Evolutionary conservation across 2,329 filamentous ascomycete species (phyloP).

Genomic region (Xylariaceae sp.): DNA sequence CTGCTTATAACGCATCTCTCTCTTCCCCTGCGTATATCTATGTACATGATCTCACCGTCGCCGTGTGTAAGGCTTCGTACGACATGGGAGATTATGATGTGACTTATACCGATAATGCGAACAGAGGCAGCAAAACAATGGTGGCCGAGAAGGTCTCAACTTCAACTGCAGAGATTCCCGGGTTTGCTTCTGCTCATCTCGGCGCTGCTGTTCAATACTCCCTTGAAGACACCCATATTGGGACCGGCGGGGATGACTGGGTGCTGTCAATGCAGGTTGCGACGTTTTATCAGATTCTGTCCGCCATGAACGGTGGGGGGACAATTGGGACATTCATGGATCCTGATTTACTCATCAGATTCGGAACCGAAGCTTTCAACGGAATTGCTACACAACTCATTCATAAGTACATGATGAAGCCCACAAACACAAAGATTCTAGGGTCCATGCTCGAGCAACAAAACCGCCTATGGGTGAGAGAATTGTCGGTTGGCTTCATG

Average conservation of each 20-base stretch:
- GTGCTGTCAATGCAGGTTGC: slow-evolving; percentile 11
- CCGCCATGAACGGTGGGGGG: slow-evolving; percentile 12
- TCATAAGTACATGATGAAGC: slow-evolving; percentile 12
- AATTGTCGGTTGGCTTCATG: slow-evolving; percentile 14
- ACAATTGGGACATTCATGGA: slow-evolving; percentile 15
- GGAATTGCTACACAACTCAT: slow-evolving; percentile 12
- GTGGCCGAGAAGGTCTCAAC: neutral
- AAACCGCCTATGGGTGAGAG: slow-evolving; percentile 12
- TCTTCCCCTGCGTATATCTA: slow-evolving; percentile 1
- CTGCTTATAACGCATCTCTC: neutral
- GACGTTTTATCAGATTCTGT: slow-evolving; percentile 15
- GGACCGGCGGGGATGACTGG: slow-evolving; percentile 14
- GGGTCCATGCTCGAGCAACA: slow-evolving; percentile 7
- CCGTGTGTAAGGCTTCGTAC: slow-evolving; percentile 13
- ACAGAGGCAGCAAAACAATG: slow-evolving; percentile 8
- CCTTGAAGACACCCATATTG: slow-evolving; percentile 8
- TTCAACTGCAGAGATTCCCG: slow-evolving; percentile 4
- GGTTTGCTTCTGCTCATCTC: slow-evolving; percentile 10
- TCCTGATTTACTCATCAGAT: slow-evolving; percentile 3
- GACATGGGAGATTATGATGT: slow-evolving; percentile 8
- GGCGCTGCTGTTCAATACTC: slow-evolving; percentile 13
- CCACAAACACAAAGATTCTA: slow-evolving; percentile 2
- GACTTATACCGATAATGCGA: slow-evolving; percentile 2
- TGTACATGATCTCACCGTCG: slow-evolving; percentile 11
- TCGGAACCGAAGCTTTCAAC: slow-evolving; percentile 11